A percentile compares a stretch with the other conserved stretches of the same genome.
These are phyloP conservation scores for Cryptococcus sp. DNA, from an alignment of 1,284 basidiomycete genomes.

Conservation along the genomic window DNA sequence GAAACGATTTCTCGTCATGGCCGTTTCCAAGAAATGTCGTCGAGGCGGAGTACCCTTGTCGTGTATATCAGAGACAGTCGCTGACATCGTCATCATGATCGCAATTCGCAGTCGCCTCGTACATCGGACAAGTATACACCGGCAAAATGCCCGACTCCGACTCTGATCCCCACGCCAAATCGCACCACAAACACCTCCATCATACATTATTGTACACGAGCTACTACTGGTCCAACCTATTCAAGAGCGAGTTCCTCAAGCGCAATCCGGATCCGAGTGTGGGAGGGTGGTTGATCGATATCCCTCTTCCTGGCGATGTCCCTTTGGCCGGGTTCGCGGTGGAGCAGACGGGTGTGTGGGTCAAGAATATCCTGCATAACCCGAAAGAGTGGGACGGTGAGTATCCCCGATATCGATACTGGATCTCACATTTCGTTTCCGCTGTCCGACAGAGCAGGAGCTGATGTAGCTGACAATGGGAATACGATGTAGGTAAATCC, in stretches of 20 bases:
- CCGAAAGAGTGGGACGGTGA: conserved; percentile 36
- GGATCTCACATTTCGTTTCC: too few species aligned
- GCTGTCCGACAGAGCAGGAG: too few species aligned
- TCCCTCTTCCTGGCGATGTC: conserved; percentile 37
- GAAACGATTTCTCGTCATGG: too few species aligned
- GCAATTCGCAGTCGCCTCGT: neutral
- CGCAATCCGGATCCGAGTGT: conserved; percentile 1
- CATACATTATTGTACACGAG: conserved; percentile 3
- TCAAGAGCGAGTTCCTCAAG: conserved; percentile 3
- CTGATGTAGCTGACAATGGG: too few species aligned
- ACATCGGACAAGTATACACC: conserved; percentile 3
- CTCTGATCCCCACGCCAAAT: neutral
- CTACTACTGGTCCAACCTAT: conserved; percentile 6
- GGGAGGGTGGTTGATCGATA: conserved; percentile 22
- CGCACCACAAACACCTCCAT: conserved; percentile 1
- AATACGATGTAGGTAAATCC: conserved; percentile 24
- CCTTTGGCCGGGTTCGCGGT: conserved; percentile 32
- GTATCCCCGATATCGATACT: neutral
- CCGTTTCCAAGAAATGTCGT: too few species aligned
- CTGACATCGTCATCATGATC: neutral
- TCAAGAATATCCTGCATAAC: conserved; percentile 35
- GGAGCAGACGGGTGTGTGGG: conserved; percentile 42
- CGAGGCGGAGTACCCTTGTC: too few species aligned
- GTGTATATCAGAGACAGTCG: too few species aligned
- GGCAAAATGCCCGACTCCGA: neutral